Percentiles rank a stretch among this genome's conserved stretches.
Evolutionary conservation across 1,284 basidiomycete species (phyloP).

Genomic region (Exobasidium cylindrosporum): DNA sequence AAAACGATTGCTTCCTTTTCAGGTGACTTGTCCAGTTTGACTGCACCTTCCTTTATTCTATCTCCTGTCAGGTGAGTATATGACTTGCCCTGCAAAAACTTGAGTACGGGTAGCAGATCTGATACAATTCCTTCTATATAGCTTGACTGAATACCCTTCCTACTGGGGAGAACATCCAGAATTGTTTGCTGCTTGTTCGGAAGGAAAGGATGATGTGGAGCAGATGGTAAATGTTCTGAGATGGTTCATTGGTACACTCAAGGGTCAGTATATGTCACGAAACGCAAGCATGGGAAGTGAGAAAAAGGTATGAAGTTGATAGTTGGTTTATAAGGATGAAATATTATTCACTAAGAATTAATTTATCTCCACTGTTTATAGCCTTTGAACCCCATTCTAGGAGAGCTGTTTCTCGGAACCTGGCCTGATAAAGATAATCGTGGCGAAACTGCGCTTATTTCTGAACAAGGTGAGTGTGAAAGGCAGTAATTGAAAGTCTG

Average conservation of each 20-base stretch:
- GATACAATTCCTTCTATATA: constrained; percentile 1
- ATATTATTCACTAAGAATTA: not conserved
- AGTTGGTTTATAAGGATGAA: not conserved
- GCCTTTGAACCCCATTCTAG: constrained; percentile 91
- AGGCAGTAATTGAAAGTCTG: constrained; percentile 24
- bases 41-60: constrained; percentile 70
- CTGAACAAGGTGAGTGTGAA: constrained; percentile 96
- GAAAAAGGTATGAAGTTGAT: constrained; percentile 69
- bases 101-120: too few relatives aligned
- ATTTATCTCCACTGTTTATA: constrained; percentile 47
- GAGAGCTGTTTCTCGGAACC: constrained; percentile 80
- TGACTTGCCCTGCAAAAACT: not conserved
- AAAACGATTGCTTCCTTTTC: constrained; percentile 53
- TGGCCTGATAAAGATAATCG: constrained; percentile 81
- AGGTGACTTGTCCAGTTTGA: constrained; percentile 88
- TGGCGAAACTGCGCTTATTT: constrained; percentile 77
- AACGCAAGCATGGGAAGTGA: constrained; percentile 69
- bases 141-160: constrained; percentile 18
- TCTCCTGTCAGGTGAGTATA: constrained; percentile 39
- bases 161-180: constrained; percentile 55
- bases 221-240: constrained; percentile 50
- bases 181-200: constrained; percentile 36
- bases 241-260: constrained; percentile 66
- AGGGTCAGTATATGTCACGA: constrained; percentile 79
- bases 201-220: constrained; percentile 50